Evolutionary conservation across 1,139 yeast genomes (phyloP).

Genomic region (Taphrina populina): DNA sequence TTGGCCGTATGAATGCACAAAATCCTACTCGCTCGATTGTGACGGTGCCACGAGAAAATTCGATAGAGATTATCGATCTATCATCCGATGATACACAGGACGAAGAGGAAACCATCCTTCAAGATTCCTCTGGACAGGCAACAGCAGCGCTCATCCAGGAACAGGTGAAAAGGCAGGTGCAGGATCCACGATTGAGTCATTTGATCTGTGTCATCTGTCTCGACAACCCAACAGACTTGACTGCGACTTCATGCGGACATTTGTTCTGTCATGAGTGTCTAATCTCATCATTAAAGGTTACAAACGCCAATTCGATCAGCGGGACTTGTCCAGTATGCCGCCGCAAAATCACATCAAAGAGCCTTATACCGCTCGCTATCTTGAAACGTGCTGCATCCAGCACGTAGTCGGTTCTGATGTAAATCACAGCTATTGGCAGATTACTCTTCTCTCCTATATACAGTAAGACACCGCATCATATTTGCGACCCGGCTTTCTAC

Average conservation of each 20-base stretch:
- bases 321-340: conserved; percentile 30
- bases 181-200: conserved; percentile 25
- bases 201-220: conserved; percentile 30
- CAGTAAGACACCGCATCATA: too few relatives aligned
- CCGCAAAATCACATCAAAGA: conserved; percentile 14
- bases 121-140: neutral
- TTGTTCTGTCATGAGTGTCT: conserved; percentile 28
- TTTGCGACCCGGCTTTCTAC: too few relatives aligned
- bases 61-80: conserved; percentile 25
- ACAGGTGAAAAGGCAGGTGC: conserved; percentile 16
- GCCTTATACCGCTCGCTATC: conserved; percentile 19
- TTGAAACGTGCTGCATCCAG: conserved; percentile 4
- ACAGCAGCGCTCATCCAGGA: conserved; percentile 11
- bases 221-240: conserved; percentile 29
- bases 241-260: conserved; percentile 32
- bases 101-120: neutral
- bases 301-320: conserved; percentile 7
- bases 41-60: conserved; percentile 1
- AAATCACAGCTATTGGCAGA: too few relatives aligned
- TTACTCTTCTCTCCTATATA: too few relatives aligned
- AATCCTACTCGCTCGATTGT: too few relatives aligned
- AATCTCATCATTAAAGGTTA: conserved; percentile 4
- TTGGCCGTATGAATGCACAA: too few relatives aligned
- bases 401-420: neutral
- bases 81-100: conserved; percentile 15